A percentile compares a stretch with the other conserved stretches of the same genome.
phyloP scores from a whole-genome alignment of 2,329 filamentous ascomycete species.

The Juglanconis oblonga region DNA sequence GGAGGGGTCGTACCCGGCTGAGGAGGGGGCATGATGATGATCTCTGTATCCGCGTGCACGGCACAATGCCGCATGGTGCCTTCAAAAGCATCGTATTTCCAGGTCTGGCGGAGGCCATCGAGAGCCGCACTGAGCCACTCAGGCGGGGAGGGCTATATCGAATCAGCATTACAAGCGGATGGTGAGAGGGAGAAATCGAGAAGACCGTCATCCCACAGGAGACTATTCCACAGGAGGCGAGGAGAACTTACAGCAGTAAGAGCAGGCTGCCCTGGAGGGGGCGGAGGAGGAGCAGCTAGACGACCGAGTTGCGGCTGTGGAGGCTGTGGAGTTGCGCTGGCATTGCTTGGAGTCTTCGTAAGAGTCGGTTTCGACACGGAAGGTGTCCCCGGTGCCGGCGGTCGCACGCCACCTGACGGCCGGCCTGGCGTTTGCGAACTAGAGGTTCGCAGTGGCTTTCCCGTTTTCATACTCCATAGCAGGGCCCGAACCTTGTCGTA shows the following conservation, averaged over 20 bases:
- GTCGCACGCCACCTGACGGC: slow-evolving; percentile 52
- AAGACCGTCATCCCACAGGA: not conserved
- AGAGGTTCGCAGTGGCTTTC: slow-evolving; percentile 36
- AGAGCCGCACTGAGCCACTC: slow-evolving; percentile 78
- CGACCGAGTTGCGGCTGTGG: slow-evolving; percentile 55
- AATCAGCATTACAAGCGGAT: slow-evolving; percentile 22
- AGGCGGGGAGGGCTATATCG: slow-evolving; percentile 72
- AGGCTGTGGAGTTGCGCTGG: slow-evolving; percentile 34
- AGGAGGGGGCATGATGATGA: slow-evolving; percentile 53
- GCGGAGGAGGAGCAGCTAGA: slow-evolving; percentile 64
- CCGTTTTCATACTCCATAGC: slow-evolving; percentile 42
- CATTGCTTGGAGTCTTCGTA: slow-evolving; percentile 8
- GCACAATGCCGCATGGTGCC: slow-evolving; percentile 87
- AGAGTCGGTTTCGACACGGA: slow-evolving; percentile 23
- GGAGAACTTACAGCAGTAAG: slow-evolving; percentile 58
- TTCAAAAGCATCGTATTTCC: slow-evolving; percentile 83
- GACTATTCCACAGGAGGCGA: slow-evolving; percentile 16
- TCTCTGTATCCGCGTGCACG: slow-evolving; percentile 69
- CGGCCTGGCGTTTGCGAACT: slow-evolving; percentile 41
- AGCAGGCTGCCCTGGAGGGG: slow-evolving; percentile 51
- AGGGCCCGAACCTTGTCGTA: slow-evolving; percentile 66
- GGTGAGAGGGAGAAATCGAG: too few relatives aligned
- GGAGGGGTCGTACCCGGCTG: slow-evolving; percentile 46
- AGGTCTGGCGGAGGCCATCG: slow-evolving; percentile 64
- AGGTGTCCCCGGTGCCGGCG: slow-evolving; percentile 41